phyloP scores from a whole-genome alignment of 139 green algal species.

The Zygnema cylindricum region DNA sequence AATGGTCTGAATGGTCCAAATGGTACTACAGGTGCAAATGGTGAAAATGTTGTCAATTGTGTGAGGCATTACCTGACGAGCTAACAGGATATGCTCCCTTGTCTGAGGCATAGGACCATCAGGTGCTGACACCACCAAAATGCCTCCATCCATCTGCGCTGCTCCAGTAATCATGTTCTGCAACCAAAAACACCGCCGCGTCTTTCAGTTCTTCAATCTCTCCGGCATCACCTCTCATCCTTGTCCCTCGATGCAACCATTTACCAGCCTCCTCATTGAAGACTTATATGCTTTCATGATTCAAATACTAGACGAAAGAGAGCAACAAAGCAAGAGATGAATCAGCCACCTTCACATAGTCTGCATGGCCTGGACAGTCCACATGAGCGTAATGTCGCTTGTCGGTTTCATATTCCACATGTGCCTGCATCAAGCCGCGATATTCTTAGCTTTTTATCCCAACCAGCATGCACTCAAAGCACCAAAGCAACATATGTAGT shows the following conservation, averaged over 20 bases:
- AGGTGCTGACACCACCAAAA: constrained; percentile 94
- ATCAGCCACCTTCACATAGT: constrained; percentile 90
- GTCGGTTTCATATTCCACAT: constrained; percentile 98
- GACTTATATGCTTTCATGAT: too few species aligned
- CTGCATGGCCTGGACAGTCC: constrained; percentile 97
- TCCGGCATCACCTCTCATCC: too few species aligned
- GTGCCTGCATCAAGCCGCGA: constrained; percentile 40
- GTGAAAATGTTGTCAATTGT: too few species aligned
- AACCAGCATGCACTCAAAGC: background rate
- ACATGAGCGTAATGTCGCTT: constrained; percentile 98
- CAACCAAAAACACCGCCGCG: too few species aligned
- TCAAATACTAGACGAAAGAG: too few species aligned
- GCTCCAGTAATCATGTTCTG: constrained; percentile 93
- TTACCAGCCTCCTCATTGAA: too few species aligned
- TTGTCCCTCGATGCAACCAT: too few species aligned
- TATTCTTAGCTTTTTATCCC: background rate
- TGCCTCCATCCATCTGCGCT: constrained; percentile 97
- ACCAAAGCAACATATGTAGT: too few species aligned
- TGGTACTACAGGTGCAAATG: too few species aligned
- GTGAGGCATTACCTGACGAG: constrained; percentile 77
- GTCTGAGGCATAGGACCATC: constrained; percentile 99
- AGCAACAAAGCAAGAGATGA: background rate
- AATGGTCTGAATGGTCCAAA: too few species aligned
- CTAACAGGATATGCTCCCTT: constrained; percentile 96
- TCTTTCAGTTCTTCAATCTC: too few species aligned